Conservation (phyloP, 495 filamentous ascomycete genomes). For the Penicillium verhagenii region DNA sequence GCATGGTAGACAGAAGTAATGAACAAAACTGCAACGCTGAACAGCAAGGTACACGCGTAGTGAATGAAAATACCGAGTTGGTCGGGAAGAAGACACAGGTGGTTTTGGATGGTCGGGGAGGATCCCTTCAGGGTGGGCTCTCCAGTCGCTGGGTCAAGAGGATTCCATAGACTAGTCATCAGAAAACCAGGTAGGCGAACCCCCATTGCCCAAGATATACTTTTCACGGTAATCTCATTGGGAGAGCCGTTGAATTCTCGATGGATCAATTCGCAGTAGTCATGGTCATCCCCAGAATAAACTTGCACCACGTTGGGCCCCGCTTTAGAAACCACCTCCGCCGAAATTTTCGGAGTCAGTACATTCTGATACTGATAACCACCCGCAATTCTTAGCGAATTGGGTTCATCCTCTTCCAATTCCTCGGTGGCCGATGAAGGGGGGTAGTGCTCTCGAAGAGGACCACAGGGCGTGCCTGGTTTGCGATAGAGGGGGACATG, state of each 20-base stretch:
- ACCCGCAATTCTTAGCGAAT: conserved; percentile 67
- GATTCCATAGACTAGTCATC: conserved; percentile 89
- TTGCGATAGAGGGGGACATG: conserved; percentile 88
- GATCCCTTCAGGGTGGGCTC: conserved; percentile 45
- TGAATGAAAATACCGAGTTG: conserved; percentile 78
- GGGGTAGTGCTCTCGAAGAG: conserved; percentile 79
- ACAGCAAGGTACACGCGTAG: conserved; percentile 62
- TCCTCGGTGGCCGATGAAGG: conserved; percentile 59
- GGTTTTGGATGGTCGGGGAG: conserved; percentile 69
- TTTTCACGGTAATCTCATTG: conserved; percentile 92
- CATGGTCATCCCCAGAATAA: conserved; percentile 97
- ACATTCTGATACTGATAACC: conserved; percentile 99
- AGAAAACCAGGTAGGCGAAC: conserved; percentile 85
- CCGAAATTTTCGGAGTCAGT: conserved; percentile 68
- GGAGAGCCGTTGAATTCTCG: conserved; percentile 64
- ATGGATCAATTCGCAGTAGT: conserved; percentile 91
- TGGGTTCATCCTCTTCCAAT: conserved; percentile 67
- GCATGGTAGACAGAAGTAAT: conserved; percentile 57
- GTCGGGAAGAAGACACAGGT: conserved; percentile 88
- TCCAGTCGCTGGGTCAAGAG: conserved; percentile 63
- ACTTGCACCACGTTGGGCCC: conserved; percentile 70
- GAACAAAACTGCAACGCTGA: conserved; percentile 60
- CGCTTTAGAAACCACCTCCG: conserved; percentile 65
- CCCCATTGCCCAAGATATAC: conserved; percentile 94
- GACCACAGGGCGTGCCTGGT: conserved; percentile 82